These are phyloP conservation scores for Akanthomyces uredinophilus DNA, from an alignment of 2,329 filamentous ascomycete genomes.

Conservation along the genomic window DNA sequence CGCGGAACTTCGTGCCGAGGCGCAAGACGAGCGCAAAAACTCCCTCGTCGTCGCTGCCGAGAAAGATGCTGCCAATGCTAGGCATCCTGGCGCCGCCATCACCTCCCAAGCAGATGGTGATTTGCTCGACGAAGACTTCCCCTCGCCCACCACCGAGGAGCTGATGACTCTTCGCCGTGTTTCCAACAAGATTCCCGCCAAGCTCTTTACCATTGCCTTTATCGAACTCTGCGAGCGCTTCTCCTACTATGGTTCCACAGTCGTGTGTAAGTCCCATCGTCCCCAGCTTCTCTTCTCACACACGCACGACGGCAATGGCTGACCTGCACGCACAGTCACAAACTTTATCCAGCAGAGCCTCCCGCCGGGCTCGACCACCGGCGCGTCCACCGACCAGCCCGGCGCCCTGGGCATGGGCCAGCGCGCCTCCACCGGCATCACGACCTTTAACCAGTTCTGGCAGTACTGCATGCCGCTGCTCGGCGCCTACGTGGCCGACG, in stretches of 20 bases:
- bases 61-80: not conserved
- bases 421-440: constrained; percentile 42
- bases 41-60: constrained; percentile 2
- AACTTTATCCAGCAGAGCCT: constrained; percentile 60
- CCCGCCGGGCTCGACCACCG: constrained; percentile 49
- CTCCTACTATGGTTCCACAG: constrained; percentile 64
- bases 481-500: constrained; percentile 45
- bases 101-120: constrained; percentile 15
- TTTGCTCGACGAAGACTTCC: constrained; percentile 8
- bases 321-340: constrained; percentile 32
- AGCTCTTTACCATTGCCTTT: constrained; percentile 58
- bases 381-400: constrained; percentile 40
- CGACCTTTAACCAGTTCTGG: constrained; percentile 53
- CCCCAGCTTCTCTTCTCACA: no score
- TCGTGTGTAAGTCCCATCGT: constrained; percentile 51
- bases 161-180: constrained; percentile 48
- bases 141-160: constrained; percentile 46
- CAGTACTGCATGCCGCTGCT: constrained; percentile 54
- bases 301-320: not conserved
- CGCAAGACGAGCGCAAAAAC: constrained; percentile 17
- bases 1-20: constrained; percentile 14
- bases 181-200: constrained; percentile 53
- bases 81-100: constrained; percentile 19
- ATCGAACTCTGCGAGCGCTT: constrained; percentile 69
- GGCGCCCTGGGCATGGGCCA: constrained; percentile 56